Conservation (phyloP, 768 basidiomycete genomes). For the Boletus sensibilis region DNA sequence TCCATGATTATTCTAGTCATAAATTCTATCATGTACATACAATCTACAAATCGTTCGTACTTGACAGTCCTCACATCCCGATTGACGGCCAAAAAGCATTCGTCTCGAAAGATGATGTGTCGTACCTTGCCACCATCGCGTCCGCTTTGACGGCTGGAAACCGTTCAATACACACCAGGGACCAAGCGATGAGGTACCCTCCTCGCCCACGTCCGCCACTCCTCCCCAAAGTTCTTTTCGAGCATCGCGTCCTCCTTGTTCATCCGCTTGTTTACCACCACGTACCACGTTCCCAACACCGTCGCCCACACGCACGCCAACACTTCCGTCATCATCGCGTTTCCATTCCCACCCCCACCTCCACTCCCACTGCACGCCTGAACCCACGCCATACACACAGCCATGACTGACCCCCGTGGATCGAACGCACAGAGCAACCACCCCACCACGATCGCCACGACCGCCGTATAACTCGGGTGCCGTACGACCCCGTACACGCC, state of each 20-base stretch:
- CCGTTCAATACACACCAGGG: constrained; percentile 20
- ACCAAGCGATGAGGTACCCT: constrained; percentile 25
- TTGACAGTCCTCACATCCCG: too few relatives aligned
- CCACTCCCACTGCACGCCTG: not conserved
- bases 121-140: too few relatives aligned
- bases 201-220: constrained; percentile 25
- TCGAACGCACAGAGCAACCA: constrained; percentile 5
- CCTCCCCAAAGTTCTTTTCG: constrained; percentile 25
- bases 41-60: too few relatives aligned
- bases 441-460: not conserved
- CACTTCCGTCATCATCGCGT: not conserved
- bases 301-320: constrained; percentile 1
- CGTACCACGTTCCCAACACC: rapidly evolving
- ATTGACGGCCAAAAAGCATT: too few relatives aligned
- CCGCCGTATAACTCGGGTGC: constrained; percentile 30
- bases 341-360: not conserved
- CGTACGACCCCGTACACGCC: constrained; percentile 29
- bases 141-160: not conserved
- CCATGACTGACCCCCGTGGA: not conserved
- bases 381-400: not conserved
- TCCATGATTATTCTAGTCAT: too few relatives aligned
- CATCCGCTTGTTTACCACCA: constrained; percentile 14
- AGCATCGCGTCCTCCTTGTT: constrained; percentile 31
- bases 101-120: too few relatives aligned
- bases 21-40: too few relatives aligned